Percentiles rank a stretch among this genome's conserved stretches.
Conservation (phyloP, 495 filamentous ascomycete species). For the Aspergillus hancockii region DNA sequence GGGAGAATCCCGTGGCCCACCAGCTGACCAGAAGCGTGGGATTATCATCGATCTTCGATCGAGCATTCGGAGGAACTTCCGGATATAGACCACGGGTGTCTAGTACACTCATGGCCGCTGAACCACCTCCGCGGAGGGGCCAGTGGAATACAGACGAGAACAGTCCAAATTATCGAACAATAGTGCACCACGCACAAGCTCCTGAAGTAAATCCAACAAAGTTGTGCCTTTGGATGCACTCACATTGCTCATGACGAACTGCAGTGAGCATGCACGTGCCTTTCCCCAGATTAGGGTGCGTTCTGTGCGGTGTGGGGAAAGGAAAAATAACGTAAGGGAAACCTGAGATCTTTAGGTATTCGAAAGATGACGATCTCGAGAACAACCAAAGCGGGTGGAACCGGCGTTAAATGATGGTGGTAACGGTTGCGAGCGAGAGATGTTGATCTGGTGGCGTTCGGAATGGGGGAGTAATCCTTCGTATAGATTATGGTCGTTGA, state of each 20-base stretch:
- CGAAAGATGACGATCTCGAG: background rate
- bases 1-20: slow-evolving; percentile 87
- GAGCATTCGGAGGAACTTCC: slow-evolving; percentile 57
- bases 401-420: slow-evolving; percentile 1
- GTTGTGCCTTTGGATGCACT: slow-evolving; percentile 1
- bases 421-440: background rate
- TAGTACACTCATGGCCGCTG: slow-evolving; percentile 24
- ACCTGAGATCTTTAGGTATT: background rate
- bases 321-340: background rate
- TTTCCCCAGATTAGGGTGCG: background rate
- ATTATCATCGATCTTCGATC: slow-evolving; percentile 57
- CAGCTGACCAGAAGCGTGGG: slow-evolving; percentile 86
- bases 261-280: slow-evolving; percentile 1
- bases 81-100: slow-evolving; percentile 27
- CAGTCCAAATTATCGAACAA: background rate
- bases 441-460: background rate
- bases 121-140: slow-evolving; percentile 37
- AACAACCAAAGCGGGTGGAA: background rate
- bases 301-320: background rate
- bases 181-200: background rate
- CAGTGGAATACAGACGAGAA: slow-evolving; percentile 18
- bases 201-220: background rate
- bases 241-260: slow-evolving; percentile 13
- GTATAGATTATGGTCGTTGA: background rate
- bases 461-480: background rate